Percentiles rank a stretch among this genome's conserved stretches.
Conservation (phyloP, 805 yeast genomes). For the Schwanniomyces pseudopolymorphus region DNA sequence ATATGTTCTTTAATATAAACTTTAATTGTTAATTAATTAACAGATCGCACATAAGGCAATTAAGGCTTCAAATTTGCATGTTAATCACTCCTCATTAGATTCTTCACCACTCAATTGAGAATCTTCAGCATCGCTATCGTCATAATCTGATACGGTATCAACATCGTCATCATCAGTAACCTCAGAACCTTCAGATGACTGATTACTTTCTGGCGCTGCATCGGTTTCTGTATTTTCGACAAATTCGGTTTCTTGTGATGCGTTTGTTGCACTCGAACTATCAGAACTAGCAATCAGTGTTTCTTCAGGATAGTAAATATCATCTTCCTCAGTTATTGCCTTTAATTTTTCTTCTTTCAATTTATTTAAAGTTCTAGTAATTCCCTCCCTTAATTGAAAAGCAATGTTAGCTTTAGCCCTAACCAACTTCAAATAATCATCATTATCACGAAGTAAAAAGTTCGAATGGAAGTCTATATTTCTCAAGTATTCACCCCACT, state of each 20-base stretch:
- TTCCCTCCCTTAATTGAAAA: slow-evolving; percentile 37
- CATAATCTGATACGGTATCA: neutral
- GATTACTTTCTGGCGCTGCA: neutral
- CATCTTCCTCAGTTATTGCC: neutral
- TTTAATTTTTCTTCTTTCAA: neutral
- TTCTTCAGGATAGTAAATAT: neutral
- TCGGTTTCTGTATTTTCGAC: slow-evolving; percentile 1
- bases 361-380: slow-evolving; percentile 2
- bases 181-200: neutral
- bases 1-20: neutral
- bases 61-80: neutral
- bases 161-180: neutral
- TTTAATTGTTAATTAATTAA: neutral
- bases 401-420: slow-evolving; percentile 46
- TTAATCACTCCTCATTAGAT: neutral
- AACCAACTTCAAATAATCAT: slow-evolving; percentile 49
- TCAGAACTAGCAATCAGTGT: neutral
- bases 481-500: slow-evolving; percentile 34
- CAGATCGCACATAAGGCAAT: neutral
- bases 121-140: neutral
- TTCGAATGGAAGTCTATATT: slow-evolving; percentile 47
- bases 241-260: neutral
- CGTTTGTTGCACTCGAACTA: neutral
- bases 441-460: slow-evolving; percentile 57
- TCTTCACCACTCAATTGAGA: neutral